These are phyloP conservation scores for Aspergillus fumigatus DNA, from an alignment of 2,329 filamentous ascomycete genomes.

Conservation along the genomic window DNA sequence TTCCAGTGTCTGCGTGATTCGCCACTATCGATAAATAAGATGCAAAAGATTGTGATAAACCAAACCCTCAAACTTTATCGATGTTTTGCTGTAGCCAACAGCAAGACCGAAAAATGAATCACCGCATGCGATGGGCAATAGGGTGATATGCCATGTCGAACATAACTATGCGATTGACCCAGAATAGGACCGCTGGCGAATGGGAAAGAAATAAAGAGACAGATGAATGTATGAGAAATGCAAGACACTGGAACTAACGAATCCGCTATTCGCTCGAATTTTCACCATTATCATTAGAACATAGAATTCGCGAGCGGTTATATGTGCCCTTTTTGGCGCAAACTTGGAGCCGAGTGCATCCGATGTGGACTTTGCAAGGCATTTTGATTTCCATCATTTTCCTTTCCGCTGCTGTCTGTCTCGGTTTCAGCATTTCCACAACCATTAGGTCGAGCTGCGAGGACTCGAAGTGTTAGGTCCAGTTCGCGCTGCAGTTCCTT, in stretches of 20 bases:
- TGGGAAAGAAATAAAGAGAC: conserved; percentile 8
- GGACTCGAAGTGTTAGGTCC: conserved; percentile 36
- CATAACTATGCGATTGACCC: not conserved
- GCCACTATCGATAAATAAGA: not conserved
- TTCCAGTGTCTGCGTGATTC: not conserved
- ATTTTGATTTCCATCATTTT: conserved; percentile 27
- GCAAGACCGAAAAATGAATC: not conserved
- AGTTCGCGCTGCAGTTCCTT: conserved; percentile 57
- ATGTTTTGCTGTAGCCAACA: not conserved
- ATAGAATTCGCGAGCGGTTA: conserved; percentile 20
- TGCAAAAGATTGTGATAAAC: not conserved
- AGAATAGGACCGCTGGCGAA: not conserved
- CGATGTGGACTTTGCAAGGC: conserved; percentile 25
- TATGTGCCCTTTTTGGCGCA: conserved; percentile 22
- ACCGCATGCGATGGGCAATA: not conserved
- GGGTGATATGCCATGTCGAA: not conserved
- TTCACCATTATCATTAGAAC: conserved; percentile 31
- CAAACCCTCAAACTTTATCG: not conserved
- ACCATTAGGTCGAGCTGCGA: conserved; percentile 28
- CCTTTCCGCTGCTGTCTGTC: conserved; percentile 37
- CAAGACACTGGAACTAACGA: conserved; percentile 1
- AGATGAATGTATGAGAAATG: conserved; percentile 1
- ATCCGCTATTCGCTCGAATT: conserved; percentile 3
- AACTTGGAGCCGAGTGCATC: conserved; percentile 34
- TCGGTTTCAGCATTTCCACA: conserved; percentile 31